Evolutionary conservation across 805 yeast species (phyloP).

Genomic region (Wickerhamomyces canadensis): DNA sequence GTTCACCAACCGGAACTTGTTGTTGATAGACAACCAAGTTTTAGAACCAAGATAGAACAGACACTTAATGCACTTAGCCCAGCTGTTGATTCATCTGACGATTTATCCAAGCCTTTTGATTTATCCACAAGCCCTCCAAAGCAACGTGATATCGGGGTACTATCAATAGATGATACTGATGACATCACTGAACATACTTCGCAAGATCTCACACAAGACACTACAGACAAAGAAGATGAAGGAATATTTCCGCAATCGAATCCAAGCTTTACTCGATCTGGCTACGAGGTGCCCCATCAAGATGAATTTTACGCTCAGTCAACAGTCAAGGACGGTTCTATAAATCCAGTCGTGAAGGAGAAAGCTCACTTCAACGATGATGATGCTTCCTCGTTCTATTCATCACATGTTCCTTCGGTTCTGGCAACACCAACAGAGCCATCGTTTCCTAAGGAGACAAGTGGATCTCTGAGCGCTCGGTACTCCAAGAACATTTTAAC

Average conservation of each 20-base stretch:
- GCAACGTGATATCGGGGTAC: constrained; percentile 1
- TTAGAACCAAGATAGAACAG: constrained; percentile 23
- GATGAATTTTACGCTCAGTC: background rate
- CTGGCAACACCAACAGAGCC: constrained; percentile 12
- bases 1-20: no score
- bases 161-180: background rate
- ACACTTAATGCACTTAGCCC: constrained; percentile 20
- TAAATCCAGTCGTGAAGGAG: no score
- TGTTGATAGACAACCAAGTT: constrained; percentile 19
- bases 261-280: no score
- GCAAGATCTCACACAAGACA: no score
- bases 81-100: constrained; percentile 9
- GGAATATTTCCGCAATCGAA: no score
- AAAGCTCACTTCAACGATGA: constrained; percentile 3
- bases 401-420: constrained; percentile 17
- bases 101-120: constrained; percentile 12
- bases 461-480: constrained; percentile 4
- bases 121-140: constrained; percentile 3
- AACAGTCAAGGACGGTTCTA: background rate
- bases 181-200: background rate
- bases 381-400: constrained; percentile 20
- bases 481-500: background rate
- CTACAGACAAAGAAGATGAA: background rate
- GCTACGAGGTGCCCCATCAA: no score
- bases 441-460: constrained; percentile 13